A percentile compares a stretch with the other conserved stretches of the same genome.
Evolutionary conservation across 352 stramenopile species (phyloP).

Genomic region (Phytophthora citricola): DNA sequence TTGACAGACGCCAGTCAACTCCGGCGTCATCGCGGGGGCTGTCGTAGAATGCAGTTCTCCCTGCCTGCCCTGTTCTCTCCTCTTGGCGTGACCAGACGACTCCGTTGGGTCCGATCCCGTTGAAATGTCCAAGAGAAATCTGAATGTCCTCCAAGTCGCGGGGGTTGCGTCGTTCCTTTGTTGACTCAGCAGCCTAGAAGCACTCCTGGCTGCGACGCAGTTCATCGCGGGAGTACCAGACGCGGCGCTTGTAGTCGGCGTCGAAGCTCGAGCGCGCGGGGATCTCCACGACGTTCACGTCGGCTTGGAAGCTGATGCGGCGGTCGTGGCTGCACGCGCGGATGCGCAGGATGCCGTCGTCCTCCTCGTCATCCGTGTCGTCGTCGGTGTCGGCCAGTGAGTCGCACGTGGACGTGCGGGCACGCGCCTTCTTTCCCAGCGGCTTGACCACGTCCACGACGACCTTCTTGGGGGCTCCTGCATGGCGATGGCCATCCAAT

Average conservation of each 20-base stretch:
- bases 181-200: conserved; percentile 26
- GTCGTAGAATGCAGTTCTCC: neutral
- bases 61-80: conserved; percentile 12
- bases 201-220: conserved; percentile 57
- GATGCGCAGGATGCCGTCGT: conserved; percentile 55
- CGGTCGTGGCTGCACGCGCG: conserved; percentile 75
- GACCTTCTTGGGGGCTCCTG: conserved; percentile 13
- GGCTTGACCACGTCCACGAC: conserved; percentile 42
- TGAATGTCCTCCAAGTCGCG: neutral
- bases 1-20: neutral
- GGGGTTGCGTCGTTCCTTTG: conserved; percentile 19
- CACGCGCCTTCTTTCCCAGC: conserved; percentile 41
- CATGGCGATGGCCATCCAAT: conserved; percentile 60
- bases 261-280: conserved; percentile 75
- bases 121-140: neutral
- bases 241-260: conserved; percentile 74
- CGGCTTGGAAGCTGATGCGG: conserved; percentile 81
- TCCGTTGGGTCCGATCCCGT: conserved; percentile 2
- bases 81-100: conserved; percentile 26
- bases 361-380: conserved; percentile 70
- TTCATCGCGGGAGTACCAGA: conserved; percentile 83
- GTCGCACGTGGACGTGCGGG: conserved; percentile 64
- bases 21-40: conserved; percentile 7
- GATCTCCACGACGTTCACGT: conserved; percentile 79
- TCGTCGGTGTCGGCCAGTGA: conserved; percentile 69